Conservation (phyloP, 2,329 filamentous ascomycete species). For the Colletotrichum navitas region DNA sequence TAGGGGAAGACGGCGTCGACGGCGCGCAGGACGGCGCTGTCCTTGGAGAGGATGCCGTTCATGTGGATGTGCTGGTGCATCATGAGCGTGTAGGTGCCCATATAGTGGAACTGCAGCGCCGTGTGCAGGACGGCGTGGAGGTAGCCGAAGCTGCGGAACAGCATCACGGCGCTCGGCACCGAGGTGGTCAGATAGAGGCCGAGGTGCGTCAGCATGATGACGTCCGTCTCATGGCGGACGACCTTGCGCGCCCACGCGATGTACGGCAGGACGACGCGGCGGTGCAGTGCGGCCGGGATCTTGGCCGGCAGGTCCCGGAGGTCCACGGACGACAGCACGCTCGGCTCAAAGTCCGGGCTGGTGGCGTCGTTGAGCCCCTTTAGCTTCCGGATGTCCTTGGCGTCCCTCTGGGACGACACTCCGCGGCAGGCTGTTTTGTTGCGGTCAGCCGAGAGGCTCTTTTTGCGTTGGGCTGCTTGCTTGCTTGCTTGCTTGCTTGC, state of each 20-base stretch:
- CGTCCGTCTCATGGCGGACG: constrained; percentile 77
- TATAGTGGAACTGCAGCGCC: constrained; percentile 75
- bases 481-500: not conserved
- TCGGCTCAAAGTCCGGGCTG: constrained; percentile 59
- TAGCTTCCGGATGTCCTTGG: constrained; percentile 50
- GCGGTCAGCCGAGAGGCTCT: not conserved
- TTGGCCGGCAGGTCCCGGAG: constrained; percentile 51
- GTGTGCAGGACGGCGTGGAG: constrained; percentile 75
- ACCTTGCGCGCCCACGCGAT: constrained; percentile 65
- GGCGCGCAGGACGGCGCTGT: constrained; percentile 54
- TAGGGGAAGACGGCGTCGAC: constrained; percentile 80
- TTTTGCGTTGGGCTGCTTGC: not conserved
- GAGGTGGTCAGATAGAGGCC: constrained; percentile 78
- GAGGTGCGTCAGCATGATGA: constrained; percentile 83
- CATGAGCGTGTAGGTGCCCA: constrained; percentile 82
- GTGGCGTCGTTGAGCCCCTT: constrained; percentile 57
- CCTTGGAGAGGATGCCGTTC: constrained; percentile 73
- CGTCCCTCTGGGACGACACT: constrained; percentile 16
- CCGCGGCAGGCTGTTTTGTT: constrained; percentile 7
- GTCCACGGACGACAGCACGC: constrained; percentile 59
- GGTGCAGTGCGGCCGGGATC: constrained; percentile 46
- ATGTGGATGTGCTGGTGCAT: constrained; percentile 89
- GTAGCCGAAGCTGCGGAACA: constrained; percentile 77
- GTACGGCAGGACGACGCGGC: constrained; percentile 64
- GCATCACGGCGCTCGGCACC: constrained; percentile 74